Percentiles rank a stretch among this genome's conserved stretches.
Conservation (phyloP, 1,139 yeast genomes). For the Sugiyamaella grinbergsii region DNA sequence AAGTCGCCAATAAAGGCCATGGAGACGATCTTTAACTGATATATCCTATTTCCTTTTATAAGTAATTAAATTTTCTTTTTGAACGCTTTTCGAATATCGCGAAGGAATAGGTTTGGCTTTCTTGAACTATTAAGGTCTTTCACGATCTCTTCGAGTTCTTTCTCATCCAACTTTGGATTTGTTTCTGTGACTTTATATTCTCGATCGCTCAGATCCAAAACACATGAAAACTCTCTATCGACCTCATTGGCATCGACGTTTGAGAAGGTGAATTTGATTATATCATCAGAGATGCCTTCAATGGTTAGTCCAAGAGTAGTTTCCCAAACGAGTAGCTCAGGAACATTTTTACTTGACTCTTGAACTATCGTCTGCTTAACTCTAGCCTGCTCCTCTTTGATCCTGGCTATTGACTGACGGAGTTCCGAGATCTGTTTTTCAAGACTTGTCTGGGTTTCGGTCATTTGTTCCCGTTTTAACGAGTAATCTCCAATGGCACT, state of each 20-base stretch:
- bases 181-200: constrained; percentile 33
- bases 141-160: constrained; percentile 24
- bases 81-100: constrained; percentile 31
- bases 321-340: constrained; percentile 40
- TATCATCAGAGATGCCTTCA: constrained; percentile 37
- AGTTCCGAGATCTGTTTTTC: constrained; percentile 27
- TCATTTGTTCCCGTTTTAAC: constrained; percentile 31
- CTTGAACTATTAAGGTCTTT: constrained; percentile 29
- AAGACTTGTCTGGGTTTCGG: constrained; percentile 25
- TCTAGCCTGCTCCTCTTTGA: constrained; percentile 26
- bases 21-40: constrained; percentile 21
- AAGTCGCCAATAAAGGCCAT: constrained; percentile 14
- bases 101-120: constrained; percentile 31
- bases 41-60: background rate
- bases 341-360: constrained; percentile 35
- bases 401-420: constrained; percentile 23
- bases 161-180: constrained; percentile 26
- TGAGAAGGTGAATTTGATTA: constrained; percentile 37
- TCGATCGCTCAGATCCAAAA: constrained; percentile 34
- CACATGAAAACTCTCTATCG: constrained; percentile 34
- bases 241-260: constrained; percentile 35
- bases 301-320: constrained; percentile 37
- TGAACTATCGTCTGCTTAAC: constrained; percentile 30
- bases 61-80: background rate
- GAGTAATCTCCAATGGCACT: constrained; percentile 30